These are phyloP conservation scores for Nitzschia sp. DNA, from an alignment of 108 stramenopile genomes.

Conservation along the genomic window DNA sequence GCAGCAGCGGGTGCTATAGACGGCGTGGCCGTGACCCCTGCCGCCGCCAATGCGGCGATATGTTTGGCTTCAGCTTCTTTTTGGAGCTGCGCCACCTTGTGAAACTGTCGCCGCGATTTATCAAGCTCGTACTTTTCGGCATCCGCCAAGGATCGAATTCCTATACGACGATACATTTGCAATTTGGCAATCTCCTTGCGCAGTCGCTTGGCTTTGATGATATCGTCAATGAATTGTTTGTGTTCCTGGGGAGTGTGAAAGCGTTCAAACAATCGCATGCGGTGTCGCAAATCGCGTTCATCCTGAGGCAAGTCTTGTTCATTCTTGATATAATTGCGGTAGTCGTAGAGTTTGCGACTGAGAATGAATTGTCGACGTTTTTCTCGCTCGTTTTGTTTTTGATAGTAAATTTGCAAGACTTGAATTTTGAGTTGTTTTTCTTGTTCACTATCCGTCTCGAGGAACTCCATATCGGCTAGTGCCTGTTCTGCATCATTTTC, in stretches of 20 bases:
- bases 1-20: background rate
- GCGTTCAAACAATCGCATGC: slow-evolving; percentile 90
- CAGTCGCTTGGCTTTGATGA: slow-evolving; percentile 81
- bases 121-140: slow-evolving; percentile 88
- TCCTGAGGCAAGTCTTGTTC: slow-evolving; percentile 71
- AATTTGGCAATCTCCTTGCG: slow-evolving; percentile 94
- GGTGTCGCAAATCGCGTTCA: slow-evolving; percentile 88
- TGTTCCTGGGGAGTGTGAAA: slow-evolving; percentile 89
- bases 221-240: slow-evolving; percentile 76
- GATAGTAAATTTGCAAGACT: slow-evolving; percentile 88
- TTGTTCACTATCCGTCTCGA: slow-evolving; percentile 66
- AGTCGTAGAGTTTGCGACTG: slow-evolving; percentile 77
- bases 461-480: slow-evolving; percentile 93
- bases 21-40: background rate
- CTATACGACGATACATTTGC: slow-evolving; percentile 88
- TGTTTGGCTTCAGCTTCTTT: slow-evolving; percentile 50
- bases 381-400: slow-evolving; percentile 88
- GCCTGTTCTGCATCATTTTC: slow-evolving; percentile 93
- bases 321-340: slow-evolving; percentile 68
- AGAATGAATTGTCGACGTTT: slow-evolving; percentile 82
- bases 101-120: slow-evolving; percentile 74
- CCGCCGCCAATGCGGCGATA: slow-evolving; percentile 5
- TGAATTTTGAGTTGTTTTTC: slow-evolving; percentile 86
- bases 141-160: slow-evolving; percentile 76
- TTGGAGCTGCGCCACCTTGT: slow-evolving; percentile 61